A percentile compares a stretch with the other conserved stretches of the same genome.
Conservation (phyloP, 2,329 filamentous ascomycete genomes). For the Pezicula rhizophila region DNA sequence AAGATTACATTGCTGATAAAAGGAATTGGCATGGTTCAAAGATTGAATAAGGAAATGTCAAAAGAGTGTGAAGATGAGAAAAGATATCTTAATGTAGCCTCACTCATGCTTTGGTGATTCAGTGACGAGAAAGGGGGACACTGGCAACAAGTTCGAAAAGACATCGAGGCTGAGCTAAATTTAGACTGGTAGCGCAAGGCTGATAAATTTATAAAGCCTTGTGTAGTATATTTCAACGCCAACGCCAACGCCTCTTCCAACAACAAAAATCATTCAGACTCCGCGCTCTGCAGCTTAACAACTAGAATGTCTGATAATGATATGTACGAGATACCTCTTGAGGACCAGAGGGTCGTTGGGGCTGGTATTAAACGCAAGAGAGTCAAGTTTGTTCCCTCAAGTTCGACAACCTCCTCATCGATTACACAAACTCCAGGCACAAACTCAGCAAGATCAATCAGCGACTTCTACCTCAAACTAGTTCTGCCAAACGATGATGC, state of each 20-base stretch:
- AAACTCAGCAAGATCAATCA: slow-evolving; percentile 21
- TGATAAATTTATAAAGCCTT: neutral
- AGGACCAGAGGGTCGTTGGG: slow-evolving; percentile 54
- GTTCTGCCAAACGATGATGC: slow-evolving; percentile 39
- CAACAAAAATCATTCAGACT: neutral
- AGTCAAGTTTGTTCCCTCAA: slow-evolving; percentile 48
- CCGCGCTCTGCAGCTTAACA: neutral
- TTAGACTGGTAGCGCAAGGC: neutral
- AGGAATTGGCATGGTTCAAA: slow-evolving; percentile 22
- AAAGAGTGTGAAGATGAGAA: neutral
- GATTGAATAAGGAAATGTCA: neutral
- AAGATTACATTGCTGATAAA: slow-evolving; percentile 21
- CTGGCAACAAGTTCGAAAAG: neutral
- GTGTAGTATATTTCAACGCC: neutral
- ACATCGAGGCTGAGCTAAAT: neutral
- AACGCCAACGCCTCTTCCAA: neutral
- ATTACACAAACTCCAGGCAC: slow-evolving; percentile 26
- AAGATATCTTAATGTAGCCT: neutral
- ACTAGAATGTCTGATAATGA: slow-evolving; percentile 41
- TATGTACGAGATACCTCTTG: slow-evolving; percentile 50
- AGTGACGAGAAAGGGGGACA: neutral
- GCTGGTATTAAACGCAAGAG: slow-evolving; percentile 56
- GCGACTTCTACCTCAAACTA: slow-evolving; percentile 59
- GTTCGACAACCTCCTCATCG: slow-evolving; percentile 14
- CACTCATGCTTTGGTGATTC: neutral